phyloP scores from a whole-genome alignment of 2,329 filamentous ascomycete species.

The Xenosphaeropsis pyriputrescens region DNA sequence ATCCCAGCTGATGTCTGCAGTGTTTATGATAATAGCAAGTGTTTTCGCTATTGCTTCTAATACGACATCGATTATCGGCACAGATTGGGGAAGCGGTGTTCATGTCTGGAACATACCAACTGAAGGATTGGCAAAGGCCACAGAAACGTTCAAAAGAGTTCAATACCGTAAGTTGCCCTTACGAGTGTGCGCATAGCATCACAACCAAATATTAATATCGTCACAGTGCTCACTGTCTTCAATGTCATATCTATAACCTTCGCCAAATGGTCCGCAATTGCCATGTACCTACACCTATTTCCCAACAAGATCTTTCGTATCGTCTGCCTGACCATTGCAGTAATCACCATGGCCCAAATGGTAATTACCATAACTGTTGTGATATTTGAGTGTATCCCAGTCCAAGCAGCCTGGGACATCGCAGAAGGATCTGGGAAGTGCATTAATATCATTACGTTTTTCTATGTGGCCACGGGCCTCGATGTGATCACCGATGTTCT shows the following conservation, averaged over 20 bases:
- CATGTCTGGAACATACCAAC: slow-evolving; percentile 6
- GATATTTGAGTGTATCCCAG: not conserved
- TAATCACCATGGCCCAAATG: not conserved
- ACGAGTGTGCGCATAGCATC: not conserved
- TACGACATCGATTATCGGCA: not conserved
- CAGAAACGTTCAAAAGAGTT: too few species aligned
- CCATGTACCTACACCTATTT: not conserved
- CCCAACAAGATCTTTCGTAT: not conserved
- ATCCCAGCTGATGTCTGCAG: too few species aligned
- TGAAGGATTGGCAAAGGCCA: too few species aligned
- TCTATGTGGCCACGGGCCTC: not conserved
- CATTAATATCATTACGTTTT: not conserved
- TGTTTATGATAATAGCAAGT: too few species aligned
- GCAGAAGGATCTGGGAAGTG: not conserved
- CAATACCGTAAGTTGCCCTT: not conserved
- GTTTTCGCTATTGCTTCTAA: too few species aligned
- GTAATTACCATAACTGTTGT: not conserved
- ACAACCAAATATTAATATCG: too few species aligned
- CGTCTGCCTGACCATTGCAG: not conserved
- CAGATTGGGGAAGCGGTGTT: slow-evolving; percentile 4
- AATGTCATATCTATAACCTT: not conserved
- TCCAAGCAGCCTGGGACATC: not conserved
- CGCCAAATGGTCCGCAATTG: not conserved
- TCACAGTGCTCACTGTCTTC: not conserved
- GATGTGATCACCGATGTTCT: not conserved